Base-by-base conservation (phyloP, 306 rosid species). In the Rosa multiflora region DNA sequence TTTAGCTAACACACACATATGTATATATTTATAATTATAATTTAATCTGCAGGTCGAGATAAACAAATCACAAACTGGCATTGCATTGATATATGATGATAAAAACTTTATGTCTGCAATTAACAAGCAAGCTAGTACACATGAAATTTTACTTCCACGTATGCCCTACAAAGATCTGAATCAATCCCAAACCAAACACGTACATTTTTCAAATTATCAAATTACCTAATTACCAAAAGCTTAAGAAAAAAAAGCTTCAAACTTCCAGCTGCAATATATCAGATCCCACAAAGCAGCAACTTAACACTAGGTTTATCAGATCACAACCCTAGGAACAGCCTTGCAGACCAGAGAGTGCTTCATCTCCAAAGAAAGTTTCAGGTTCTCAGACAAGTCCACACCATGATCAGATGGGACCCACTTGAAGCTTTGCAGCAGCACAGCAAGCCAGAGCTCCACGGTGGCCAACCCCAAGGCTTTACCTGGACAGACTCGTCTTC, bases 311-410 rank as follows among this genome's bases (percentile, higher is more conserved):
- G 47, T 8, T 8, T 10, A 62, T 64, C 69, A 64, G 44, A 64
- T 14, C n/a, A 14, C 46, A 86, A 76, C 88, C 87, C 96, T 89
- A 77, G 91, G 83, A 43, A 87, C 76, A 58, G 74, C 91, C 86
- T 58, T 88, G 84, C 98, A 91, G 29, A 86, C 82, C 44, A 93
- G 82, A 21, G 97, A 89, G 0, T 48, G 61, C 55, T 91, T 88
- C 98, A 93, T 91, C 78, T 93, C 98, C 91, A 91, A 26, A 1
- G 98, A 93, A 3, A 93, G 97, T 5, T 91, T 93, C 78, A 93
- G 70, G 32, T 76, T 67, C 78, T 91, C 98, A 5, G 87, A 62
- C 76, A 91, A 76, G 9, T 91, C 88, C 51, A 93, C 92, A 37
- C 58, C 42, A 40, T 21, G 52, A 51, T 76, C 82, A 52, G 10